Base-by-base conservation (phyloP, 345 rosid genomes). In the Geranium brycei region DNA sequence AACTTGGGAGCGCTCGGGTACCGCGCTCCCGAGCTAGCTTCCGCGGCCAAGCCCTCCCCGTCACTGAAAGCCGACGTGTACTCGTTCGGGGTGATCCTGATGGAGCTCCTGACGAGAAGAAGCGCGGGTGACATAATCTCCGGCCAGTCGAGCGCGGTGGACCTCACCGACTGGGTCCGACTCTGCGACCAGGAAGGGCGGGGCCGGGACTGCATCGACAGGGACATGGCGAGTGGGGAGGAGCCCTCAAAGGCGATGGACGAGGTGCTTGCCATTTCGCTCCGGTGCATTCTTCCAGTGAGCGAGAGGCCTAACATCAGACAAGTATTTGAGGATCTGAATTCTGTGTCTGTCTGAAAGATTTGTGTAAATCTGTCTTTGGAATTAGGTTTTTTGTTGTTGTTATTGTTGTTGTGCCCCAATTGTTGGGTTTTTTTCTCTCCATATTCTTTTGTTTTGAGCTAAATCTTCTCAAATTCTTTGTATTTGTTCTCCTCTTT, bases 1-100 rank as follows among this genome's bases (percentile, higher is more conserved):
- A 92, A 87, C 68, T 76, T 92, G n/a, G 89, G 93, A 64, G 98
- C 98, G 12, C 88, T 92, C 2, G 98, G 98, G 17, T 92, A 92
- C 66, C 76, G 92, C 41, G 93, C 98, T 64, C 95, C 96, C 0
- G 98, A 92, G 64, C 95, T 87, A 1, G 66, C 86, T 35, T 66
- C 73, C n/a, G 78, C 89, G 51, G 69, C 93, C 17, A 92, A 83
- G 69, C 91, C 95, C 0, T 31, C 62, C 47, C 91, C 88, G 0
- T 85, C 98, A 2, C 72, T 76, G 13, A 92, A 87, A 73, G 86
- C 89, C 1, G 98, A 92, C 63, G 90, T 92, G 4, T 92, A 89
- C 31, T 81, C 95, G 15, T 77, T 92, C 10, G 98, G 98, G 17
- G 98, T 92, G 64, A 87, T 92, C 60, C 66, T 92, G 60, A 83